phyloP scores from a whole-genome alignment of 306 rosid genomes.

The Clitoria ternatea region DNA sequence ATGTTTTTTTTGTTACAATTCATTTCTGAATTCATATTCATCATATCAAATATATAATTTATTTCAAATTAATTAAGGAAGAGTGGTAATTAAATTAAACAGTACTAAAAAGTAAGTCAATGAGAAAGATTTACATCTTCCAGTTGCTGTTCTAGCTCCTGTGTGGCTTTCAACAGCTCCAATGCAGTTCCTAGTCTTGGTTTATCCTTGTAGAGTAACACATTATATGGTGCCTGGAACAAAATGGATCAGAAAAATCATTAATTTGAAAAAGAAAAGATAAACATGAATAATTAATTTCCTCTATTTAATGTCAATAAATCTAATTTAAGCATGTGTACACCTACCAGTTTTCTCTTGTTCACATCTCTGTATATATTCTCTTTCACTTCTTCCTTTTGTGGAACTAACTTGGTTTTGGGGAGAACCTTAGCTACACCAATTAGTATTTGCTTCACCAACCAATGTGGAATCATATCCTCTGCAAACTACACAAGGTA shows the following conservation, averaged over 20 bases:
- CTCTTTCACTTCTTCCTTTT: conserved; percentile 74
- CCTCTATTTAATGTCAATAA: neutral
- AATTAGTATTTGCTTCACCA: conserved; percentile 62
- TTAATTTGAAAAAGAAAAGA: conserved; percentile 4
- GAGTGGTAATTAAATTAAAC: neutral
- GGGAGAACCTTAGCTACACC: conserved; percentile 81
- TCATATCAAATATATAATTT: neutral
- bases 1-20: neutral
- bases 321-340: conserved; percentile 5
- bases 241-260: neutral
- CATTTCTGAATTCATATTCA: neutral
- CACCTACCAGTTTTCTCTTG: conserved; percentile 67
- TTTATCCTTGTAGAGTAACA: conserved; percentile 45
- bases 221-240: conserved; percentile 48
- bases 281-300: conserved; percentile 8
- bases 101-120: neutral
- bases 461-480: conserved; percentile 83
- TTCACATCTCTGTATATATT: conserved; percentile 67
- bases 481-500: conserved; percentile 73
- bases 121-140: conserved; percentile 33
- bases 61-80: neutral
- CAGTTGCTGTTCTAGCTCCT: conserved; percentile 43
- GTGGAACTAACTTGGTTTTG: conserved; percentile 84
- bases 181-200: conserved; percentile 52
- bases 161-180: conserved; percentile 47